Conservation (phyloP, 306 rosid species). For the Prunus mume region DNA sequence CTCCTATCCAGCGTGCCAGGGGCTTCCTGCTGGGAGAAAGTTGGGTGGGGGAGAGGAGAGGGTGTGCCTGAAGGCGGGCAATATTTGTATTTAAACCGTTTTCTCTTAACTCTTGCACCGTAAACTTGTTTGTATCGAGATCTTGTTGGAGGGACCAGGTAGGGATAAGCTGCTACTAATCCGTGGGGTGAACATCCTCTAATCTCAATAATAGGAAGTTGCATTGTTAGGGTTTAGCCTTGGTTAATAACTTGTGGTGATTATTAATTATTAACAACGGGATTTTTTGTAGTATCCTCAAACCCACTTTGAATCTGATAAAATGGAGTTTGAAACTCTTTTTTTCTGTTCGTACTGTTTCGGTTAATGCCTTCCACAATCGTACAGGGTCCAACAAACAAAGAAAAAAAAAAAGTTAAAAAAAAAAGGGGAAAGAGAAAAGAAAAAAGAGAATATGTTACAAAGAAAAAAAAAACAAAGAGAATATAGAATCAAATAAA, state of each 20-base stretch:
- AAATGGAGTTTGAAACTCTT: not conserved
- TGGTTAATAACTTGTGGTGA: not conserved
- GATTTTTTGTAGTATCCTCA: not conserved
- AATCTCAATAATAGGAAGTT: conserved; percentile 1
- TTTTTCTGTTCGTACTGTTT: not conserved
- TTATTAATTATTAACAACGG: not conserved
- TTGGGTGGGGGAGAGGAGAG: not conserved
- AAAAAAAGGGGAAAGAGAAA: not conserved
- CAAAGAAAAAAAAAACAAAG: not conserved
- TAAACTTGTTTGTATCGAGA: not conserved
- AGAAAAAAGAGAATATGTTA: not conserved
- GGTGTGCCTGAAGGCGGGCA: not conserved
- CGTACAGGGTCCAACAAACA: not conserved
- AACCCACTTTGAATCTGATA: not conserved
- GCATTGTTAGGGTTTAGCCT: not conserved
- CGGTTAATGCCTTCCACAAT: not conserved
- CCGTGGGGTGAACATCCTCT: not conserved
- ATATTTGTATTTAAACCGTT: conserved; percentile 4
- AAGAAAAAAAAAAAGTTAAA: not conserved
- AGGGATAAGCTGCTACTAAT: not conserved
- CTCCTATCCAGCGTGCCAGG: not conserved
- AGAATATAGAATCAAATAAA: not conserved
- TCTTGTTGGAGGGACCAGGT: not conserved
- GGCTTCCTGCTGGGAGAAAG: not conserved
- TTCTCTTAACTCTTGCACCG: not conserved